Conservation (phyloP, 2,329 filamentous ascomycete genomes). For the Grosmannia serpens region DNA sequence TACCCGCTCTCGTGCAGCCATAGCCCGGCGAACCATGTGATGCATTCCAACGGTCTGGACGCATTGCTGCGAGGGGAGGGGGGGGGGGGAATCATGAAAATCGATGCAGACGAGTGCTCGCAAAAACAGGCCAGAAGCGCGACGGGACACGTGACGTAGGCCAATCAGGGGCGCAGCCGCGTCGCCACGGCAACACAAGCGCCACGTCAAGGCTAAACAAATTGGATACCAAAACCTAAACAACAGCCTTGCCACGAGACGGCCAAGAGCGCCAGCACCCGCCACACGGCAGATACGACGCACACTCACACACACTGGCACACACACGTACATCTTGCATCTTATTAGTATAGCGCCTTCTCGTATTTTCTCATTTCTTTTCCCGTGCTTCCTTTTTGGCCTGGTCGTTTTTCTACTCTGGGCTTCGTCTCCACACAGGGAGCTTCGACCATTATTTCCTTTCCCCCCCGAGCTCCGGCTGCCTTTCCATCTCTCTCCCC, state of each 20-base stretch:
- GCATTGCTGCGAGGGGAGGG: no score
- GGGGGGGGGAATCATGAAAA: no score
- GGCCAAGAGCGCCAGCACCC: no score
- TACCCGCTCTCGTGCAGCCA: not conserved
- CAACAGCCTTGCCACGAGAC: no score
- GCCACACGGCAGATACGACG: no score
- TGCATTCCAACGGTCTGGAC: no score
- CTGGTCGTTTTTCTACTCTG: not conserved
- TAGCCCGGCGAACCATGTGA: not conserved
- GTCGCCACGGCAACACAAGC: conserved; percentile 9
- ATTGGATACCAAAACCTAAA: not conserved
- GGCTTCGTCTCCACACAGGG: not conserved
- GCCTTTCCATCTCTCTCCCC: not conserved
- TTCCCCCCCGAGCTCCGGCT: no score
- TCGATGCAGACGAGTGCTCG: no score
- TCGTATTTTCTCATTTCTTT: not conserved
- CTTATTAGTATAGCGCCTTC: no score
- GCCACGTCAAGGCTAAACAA: conserved; percentile 1
- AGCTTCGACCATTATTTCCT: no score
- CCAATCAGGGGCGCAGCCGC: not conserved
- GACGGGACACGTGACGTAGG: conserved; percentile 3
- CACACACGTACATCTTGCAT: no score
- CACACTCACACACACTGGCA: no score
- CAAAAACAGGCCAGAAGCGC: not conserved
- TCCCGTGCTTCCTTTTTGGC: not conserved